Evolutionary conservation across 805 yeast species (phyloP), one percentile per base, ranked within the genome.

Genomic region (Clavispora phyllophila): DNA sequence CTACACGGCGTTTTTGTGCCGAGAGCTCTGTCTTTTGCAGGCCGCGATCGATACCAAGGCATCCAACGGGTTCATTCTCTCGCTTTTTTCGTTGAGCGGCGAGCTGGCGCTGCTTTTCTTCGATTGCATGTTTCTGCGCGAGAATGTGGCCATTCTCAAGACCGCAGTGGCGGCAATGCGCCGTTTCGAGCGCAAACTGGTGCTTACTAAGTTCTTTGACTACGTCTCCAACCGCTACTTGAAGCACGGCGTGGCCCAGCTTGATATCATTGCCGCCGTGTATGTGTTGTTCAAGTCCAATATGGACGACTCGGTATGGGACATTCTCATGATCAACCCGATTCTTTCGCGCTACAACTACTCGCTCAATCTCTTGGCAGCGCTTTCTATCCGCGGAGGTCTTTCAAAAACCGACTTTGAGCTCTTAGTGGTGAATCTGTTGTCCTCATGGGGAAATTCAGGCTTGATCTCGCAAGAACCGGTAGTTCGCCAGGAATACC

Each of bases 401-500:
- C 37, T 33, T 23, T 35, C 24, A 5, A 14, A 17, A 5, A 9
- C 35, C 0, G 20, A 31, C 13, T 32, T 43, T 3, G 19, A 27
- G 5, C 25, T 8, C 3, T 14, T 41, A 5, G 14, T 40, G 5
- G n/a, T 14, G 5, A 43, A 41, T 10, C 33, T 36, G 10, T 20
- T 50, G 14, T 36, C 33, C 12, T 20, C 35, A 1, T 59, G 63
- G 62, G 70, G 75, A 2, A 66, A 68, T 40, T 56, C 54, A 2
- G 49, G 54, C 3, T 46, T 60, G 8, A 58, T 77, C n/a, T 63
- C 66, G 37, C 55, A 60, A 19, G 69, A 71, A 8, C 63, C 81
- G 0, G 54, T 70, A 1, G 44, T 56, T 0, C 37, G 53, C 2
- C 91, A 84, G 55, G 73, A 68, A 25, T 54, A 58, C 2, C 58